Conservation (phyloP, 2,329 filamentous ascomycete genomes). For the Corinectria fuckeliana region DNA sequence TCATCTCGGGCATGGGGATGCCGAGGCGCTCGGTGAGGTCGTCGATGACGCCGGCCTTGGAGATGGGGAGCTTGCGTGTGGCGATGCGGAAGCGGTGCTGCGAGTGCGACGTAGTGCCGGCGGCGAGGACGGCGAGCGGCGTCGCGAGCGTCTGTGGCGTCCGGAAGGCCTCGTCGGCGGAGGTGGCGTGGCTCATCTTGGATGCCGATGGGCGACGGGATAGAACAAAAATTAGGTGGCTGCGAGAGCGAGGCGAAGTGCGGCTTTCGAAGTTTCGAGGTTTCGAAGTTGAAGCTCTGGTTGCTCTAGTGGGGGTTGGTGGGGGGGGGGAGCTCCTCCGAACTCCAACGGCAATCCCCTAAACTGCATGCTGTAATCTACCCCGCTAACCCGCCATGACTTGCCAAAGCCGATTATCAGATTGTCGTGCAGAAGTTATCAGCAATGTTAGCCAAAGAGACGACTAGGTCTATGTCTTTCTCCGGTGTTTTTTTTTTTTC, state of each 20-base stretch:
- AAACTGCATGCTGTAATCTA: neutral
- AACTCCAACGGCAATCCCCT: neutral
- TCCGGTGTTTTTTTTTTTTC: too few relatives aligned
- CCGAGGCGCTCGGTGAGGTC: slow-evolving; percentile 78
- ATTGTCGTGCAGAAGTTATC: too few relatives aligned
- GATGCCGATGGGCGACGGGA: neutral
- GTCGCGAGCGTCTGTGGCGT: slow-evolving; percentile 53
- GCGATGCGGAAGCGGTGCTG: slow-evolving; percentile 76
- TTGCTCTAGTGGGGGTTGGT: slow-evolving; percentile 21
- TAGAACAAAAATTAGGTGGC: neutral
- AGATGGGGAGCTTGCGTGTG: slow-evolving; percentile 91
- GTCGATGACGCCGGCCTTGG: slow-evolving; percentile 90
- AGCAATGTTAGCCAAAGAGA: too few relatives aligned
- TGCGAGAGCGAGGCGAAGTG: neutral
- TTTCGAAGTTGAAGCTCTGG: slow-evolving; percentile 17
- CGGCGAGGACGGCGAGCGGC: too few relatives aligned
- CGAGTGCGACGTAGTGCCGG: slow-evolving; percentile 62
- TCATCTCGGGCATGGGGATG: slow-evolving; percentile 97
- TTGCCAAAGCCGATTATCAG: too few relatives aligned
- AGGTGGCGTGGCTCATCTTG: slow-evolving; percentile 49
- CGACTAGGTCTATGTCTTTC: too few relatives aligned
- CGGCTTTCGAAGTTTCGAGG: slow-evolving; percentile 2
- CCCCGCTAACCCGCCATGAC: too few relatives aligned
- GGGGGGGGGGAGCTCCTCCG: slow-evolving; percentile 12
- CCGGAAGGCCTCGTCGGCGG: slow-evolving; percentile 61